Conservation (phyloP, 2,329 filamentous ascomycete species). For the Botrytis aclada region DNA sequence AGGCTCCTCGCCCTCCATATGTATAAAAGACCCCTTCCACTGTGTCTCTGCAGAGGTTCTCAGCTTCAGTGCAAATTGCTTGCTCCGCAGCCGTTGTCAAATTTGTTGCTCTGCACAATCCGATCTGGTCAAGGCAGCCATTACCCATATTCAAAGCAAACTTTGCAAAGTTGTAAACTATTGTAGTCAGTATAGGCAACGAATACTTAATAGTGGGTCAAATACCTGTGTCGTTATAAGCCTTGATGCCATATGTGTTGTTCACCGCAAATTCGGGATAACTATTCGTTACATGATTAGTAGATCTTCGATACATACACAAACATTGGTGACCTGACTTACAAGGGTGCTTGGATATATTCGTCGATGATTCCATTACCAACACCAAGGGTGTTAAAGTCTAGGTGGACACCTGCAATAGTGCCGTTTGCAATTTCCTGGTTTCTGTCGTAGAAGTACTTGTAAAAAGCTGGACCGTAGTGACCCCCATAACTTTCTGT, state of each 20-base stretch:
- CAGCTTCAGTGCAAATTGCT: slow-evolving; percentile 50
- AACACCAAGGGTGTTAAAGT: slow-evolving; percentile 61
- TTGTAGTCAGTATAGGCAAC: neutral
- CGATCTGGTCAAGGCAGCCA: slow-evolving; percentile 43
- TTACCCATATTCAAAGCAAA: slow-evolving; percentile 46
- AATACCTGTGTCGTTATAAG: slow-evolving; percentile 30
- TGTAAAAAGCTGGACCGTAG: slow-evolving; percentile 47
- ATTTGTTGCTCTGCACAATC: slow-evolving; percentile 47
- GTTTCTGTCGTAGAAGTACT: slow-evolving; percentile 59
- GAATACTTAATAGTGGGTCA: neutral
- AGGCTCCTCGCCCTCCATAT: slow-evolving; percentile 43
- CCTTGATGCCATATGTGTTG: slow-evolving; percentile 42
- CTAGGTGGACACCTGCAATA: slow-evolving; percentile 52
- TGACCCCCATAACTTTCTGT: slow-evolving; percentile 53
- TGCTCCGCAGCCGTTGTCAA: slow-evolving; percentile 37
- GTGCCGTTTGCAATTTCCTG: slow-evolving; percentile 48
- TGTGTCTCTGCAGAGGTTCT: slow-evolving; percentile 54
- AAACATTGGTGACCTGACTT: slow-evolving; percentile 7
- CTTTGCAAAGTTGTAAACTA: slow-evolving; percentile 54
- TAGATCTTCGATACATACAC: neutral
- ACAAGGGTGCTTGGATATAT: slow-evolving; percentile 48
- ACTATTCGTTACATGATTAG: slow-evolving; percentile 16
- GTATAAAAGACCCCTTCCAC: slow-evolving; percentile 45
- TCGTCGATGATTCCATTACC: slow-evolving; percentile 67
- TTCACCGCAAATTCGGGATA: slow-evolving; percentile 45